Conservation (phyloP, 805 yeast genomes). For the Alloascoidea africana region DNA sequence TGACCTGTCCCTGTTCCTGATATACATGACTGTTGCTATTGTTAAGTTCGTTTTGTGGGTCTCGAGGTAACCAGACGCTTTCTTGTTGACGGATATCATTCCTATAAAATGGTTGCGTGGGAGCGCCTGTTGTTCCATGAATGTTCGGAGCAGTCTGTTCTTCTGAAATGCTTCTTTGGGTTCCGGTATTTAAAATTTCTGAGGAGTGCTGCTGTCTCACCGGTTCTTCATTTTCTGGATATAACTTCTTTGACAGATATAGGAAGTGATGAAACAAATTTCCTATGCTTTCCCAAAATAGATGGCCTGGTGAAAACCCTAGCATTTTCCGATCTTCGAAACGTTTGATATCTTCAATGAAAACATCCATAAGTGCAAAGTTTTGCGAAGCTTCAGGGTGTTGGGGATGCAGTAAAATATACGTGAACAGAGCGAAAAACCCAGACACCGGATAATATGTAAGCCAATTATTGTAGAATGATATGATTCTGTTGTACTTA, state of each 20-base stretch:
- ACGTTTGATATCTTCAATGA: background rate
- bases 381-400: constrained; percentile 1
- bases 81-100: no score
- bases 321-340: background rate
- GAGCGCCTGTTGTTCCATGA: background rate
- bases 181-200: background rate
- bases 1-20: no score
- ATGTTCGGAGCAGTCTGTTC: background rate
- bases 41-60: no score
- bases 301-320: background rate
- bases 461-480: background rate
- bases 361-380: background rate
- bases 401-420: background rate
- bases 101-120: background rate
- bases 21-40: no score
- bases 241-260: background rate
- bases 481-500: background rate
- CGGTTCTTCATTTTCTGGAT: background rate
- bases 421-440: background rate
- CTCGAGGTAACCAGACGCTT: no score
- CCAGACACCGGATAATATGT: background rate
- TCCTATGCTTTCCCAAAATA: background rate
- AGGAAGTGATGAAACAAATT: background rate
- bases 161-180: background rate
- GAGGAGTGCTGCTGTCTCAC: background rate